phyloP scores from a whole-genome alignment of 345 rosid species.

The Excoecaria agallocha region DNA sequence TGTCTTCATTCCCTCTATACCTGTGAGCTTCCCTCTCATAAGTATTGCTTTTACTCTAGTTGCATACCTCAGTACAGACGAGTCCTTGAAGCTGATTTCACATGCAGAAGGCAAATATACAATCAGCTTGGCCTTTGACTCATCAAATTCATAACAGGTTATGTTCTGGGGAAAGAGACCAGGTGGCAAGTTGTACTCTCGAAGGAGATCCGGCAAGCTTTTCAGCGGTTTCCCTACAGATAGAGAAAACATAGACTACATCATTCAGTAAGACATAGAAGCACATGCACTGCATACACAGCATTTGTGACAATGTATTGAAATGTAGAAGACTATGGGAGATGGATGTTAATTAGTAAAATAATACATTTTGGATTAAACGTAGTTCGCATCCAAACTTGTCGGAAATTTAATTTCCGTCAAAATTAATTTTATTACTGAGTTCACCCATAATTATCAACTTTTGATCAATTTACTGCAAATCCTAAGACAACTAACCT shows the following conservation, averaged over 20 bases:
- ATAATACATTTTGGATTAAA: not conserved
- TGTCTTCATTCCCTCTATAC: constrained; percentile 94
- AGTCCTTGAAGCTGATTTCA: constrained; percentile 82
- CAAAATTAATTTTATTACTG: too few species aligned
- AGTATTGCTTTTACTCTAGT: constrained; percentile 79
- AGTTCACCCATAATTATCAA: too few species aligned
- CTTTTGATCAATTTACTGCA: too few species aligned
- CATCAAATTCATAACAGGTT: constrained; percentile 86
- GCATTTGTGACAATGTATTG: not conserved
- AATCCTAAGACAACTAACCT: too few species aligned
- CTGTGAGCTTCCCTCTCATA: constrained; percentile 65
- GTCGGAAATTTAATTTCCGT: too few species aligned
- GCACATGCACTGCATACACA: too few species aligned
- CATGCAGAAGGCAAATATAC: constrained; percentile 77
- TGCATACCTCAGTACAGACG: constrained; percentile 74
- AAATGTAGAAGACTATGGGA: not conserved
- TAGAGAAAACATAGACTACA: not conserved
- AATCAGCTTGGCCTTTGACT: constrained; percentile 69
- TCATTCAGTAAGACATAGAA: too few species aligned
- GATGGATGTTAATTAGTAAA: not conserved
- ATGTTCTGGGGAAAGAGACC: constrained; percentile 90
- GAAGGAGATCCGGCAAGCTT: constrained; percentile 83
- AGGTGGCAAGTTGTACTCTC: constrained; percentile 78
- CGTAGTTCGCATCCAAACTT: not conserved
- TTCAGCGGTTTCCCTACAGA: constrained; percentile 67